phyloP scores from a whole-genome alignment of 176 grass and related monocot species.

The Musa acuminata region DNA sequence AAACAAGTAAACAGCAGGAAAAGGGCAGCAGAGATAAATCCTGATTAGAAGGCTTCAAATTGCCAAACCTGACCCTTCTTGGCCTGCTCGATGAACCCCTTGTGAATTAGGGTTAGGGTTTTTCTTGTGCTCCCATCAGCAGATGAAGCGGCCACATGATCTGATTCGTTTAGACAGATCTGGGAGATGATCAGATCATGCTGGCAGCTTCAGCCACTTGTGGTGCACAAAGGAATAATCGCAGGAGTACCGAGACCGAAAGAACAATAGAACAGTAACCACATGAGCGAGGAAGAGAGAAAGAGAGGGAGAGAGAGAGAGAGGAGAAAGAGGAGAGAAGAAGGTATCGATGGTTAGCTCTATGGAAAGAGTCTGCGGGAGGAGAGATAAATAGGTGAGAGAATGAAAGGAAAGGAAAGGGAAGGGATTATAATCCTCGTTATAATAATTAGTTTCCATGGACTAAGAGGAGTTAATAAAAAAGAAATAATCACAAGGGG shows the following conservation, averaged over 20 bases:
- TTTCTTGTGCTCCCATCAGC: conserved; percentile 2
- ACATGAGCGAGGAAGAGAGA: background rate
- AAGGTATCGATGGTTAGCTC: background rate
- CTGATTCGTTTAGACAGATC: background rate
- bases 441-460: too few species aligned
- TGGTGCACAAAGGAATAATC: background rate
- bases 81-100: background rate
- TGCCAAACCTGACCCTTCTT: too few species aligned
- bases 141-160: conserved; percentile 7
- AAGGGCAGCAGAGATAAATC: too few species aligned
- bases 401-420: background rate
- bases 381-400: background rate
- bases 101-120: background rate
- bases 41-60: too few species aligned
- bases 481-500: too few species aligned
- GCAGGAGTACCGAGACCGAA: background rate
- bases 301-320: background rate
- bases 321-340: background rate
- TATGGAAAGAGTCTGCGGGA: too few species aligned
- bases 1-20: too few species aligned
- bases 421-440: too few species aligned
- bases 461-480: too few species aligned
- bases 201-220: conserved; percentile 9
- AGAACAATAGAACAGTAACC: conserved; percentile 1
- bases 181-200: conserved; percentile 4